Base-by-base conservation (phyloP, 2,329 filamentous ascomycete species). In the Myriosclerotinia scirpicola region DNA sequence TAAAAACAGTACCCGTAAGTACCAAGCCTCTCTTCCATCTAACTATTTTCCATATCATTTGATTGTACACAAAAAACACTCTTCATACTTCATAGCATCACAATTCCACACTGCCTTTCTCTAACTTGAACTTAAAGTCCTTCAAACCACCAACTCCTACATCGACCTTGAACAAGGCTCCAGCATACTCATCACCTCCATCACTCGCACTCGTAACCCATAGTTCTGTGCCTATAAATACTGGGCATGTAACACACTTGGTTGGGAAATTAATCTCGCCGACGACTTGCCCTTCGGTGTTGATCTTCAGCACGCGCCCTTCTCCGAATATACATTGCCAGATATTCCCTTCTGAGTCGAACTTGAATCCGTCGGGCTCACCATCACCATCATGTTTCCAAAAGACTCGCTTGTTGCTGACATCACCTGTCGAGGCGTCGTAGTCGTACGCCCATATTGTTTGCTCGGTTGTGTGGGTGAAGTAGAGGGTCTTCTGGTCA, bases 271-370 rank as follows among this genome's bases (percentile, higher is more conserved):
- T 83, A 70, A 97, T 83, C 79, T 92, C 85, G 8, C 91, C 92
- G 6, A 93, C 81, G 40, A 96, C 79, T 73, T 87, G 80, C 3
- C 92, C 92, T 61, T 84, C 78, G 58, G 84, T 86, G 5, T 66
- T 72, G 74, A 97, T 89, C 76, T 90, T 87, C 71, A 96, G 80
- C 34, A 97, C 91, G 68, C 87, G 85, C 67, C 85, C 82, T 69
- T 90, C 90, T 64, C 92, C 92, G 75, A 92, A 95, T n/a, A 95
- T 82, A 9, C 92, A 91, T 69, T 90, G 88, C 93, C 94, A 97
- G 74, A 97, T 83, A 79, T 90, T 89, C n/a, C 92, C 93, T 65
- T 96, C 87, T 54, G 84, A 85, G 75, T 97, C 93, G 74, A 96
- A 85, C 69, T 89, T 88, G 79, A 94, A 93, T 2, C 93, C 93